A percentile compares a stretch with the other conserved stretches of the same genome.
Conservation (phyloP, 495 filamentous ascomycete species). For the Lichina pygmaea region DNA sequence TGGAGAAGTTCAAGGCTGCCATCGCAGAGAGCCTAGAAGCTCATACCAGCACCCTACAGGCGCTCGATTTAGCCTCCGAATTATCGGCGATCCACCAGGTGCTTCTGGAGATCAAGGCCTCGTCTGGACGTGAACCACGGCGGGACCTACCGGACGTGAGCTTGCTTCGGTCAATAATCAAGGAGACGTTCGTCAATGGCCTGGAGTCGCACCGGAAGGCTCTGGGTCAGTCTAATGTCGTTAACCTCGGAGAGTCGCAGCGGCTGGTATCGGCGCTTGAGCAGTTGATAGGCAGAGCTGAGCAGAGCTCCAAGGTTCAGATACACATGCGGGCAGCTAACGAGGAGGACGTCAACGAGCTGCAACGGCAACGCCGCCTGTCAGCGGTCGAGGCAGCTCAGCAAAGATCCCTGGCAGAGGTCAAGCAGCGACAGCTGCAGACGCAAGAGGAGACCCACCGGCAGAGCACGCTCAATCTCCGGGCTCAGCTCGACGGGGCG, state of each 20-base stretch:
- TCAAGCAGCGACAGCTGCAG: conserved; percentile 28
- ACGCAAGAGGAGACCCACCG: conserved; percentile 26
- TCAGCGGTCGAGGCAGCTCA: conserved; percentile 46
- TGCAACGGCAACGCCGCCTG: conserved; percentile 39
- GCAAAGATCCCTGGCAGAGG: conserved; percentile 39
- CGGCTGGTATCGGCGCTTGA: conserved; percentile 25
- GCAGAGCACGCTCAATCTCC: conserved; percentile 20
- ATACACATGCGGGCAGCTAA: conserved; percentile 34
- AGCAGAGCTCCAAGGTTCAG: conserved; percentile 28
- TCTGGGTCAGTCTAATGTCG: conserved; percentile 1
- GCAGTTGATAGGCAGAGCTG: conserved; percentile 22
- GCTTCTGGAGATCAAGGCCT: conserved; percentile 28
- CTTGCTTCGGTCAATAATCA: conserved; percentile 19
- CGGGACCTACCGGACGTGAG: not conserved
- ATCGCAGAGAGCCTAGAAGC: conserved; percentile 53
- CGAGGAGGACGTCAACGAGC: conserved; percentile 46
- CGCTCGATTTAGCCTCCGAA: conserved; percentile 14
- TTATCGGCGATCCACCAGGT: conserved; percentile 24
- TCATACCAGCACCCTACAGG: conserved; percentile 15
- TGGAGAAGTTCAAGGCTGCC: conserved; percentile 58
- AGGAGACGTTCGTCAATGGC: conserved; percentile 19
- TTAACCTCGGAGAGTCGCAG: conserved; percentile 21
- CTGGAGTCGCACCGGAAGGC: conserved; percentile 2
- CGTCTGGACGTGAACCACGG: conserved; percentile 5
- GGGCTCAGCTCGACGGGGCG: conserved; percentile 30